phyloP scores from a whole-genome alignment of 2,329 filamentous ascomycete genomes.

The Kalaharituber pfeilii region DNA sequence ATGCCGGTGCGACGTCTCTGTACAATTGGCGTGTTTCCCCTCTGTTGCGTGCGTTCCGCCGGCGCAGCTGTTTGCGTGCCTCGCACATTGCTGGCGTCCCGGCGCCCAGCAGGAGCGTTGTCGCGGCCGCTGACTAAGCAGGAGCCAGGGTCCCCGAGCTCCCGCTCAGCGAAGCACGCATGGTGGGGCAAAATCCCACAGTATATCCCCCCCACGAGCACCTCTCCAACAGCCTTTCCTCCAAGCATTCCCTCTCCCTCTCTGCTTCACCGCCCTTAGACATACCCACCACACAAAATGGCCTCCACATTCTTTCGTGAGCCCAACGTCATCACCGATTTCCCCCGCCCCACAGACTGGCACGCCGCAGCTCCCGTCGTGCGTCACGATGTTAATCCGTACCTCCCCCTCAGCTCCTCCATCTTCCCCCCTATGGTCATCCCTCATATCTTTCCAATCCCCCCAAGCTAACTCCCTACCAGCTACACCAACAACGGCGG shows the following conservation, averaged over 20 bases:
- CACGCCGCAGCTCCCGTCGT: constrained; percentile 11
- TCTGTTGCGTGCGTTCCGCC: no score
- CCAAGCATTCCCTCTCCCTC: not conserved
- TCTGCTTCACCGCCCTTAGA: no score
- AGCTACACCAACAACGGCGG: constrained; percentile 98
- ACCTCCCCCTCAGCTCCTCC: constrained; percentile 12
- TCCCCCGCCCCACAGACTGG: constrained; percentile 1
- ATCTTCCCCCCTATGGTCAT: no score
- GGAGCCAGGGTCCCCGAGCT: no score
- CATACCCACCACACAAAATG: not conserved
- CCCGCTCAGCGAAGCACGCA: no score
- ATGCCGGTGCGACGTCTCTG: constrained; percentile 9
- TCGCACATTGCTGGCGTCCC: no score
- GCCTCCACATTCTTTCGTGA: not conserved
- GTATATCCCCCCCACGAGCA: not conserved
- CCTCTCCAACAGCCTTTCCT: not conserved
- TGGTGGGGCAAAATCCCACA: not conserved
- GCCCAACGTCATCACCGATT: not conserved
- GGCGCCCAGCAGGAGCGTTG: no score
- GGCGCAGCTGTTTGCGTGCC: no score
- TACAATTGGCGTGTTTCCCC: no score
- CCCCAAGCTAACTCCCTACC: constrained; percentile 2
- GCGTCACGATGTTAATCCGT: constrained; percentile 23
- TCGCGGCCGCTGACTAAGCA: no score
- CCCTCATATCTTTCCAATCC: constrained; percentile 1